These are phyloP conservation scores for Closterium sp. DNA, from an alignment of 139 green algal genomes.

Conservation along the genomic window DNA sequence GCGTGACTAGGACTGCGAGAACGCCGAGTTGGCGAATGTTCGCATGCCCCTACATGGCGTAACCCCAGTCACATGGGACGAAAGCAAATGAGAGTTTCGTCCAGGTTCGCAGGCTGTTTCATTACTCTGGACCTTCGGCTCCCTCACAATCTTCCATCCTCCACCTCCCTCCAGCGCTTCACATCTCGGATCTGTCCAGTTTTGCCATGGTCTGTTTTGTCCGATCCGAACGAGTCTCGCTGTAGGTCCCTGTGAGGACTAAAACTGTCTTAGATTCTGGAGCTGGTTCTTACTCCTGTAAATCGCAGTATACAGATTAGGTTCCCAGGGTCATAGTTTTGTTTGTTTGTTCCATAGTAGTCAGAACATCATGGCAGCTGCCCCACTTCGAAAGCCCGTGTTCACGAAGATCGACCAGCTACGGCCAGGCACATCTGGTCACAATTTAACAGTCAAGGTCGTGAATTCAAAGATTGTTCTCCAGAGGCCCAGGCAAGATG, in stretches of 20 bases:
- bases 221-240: background rate
- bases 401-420: slow-evolving; percentile 65
- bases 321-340: background rate
- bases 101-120: no score
- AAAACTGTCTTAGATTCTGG: background rate
- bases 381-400: slow-evolving; percentile 49
- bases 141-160: no score
- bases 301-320: background rate
- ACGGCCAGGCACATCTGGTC: slow-evolving; percentile 66
- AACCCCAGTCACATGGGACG: background rate
- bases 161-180: background rate
- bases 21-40: background rate
- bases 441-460: slow-evolving; percentile 78
- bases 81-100: no score
- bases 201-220: background rate
- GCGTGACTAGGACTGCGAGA: background rate
- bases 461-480: slow-evolving; percentile 71
- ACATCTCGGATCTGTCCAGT: background rate
- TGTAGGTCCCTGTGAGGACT: background rate
- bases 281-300: background rate
- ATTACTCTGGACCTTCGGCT: background rate
- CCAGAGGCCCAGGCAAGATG: slow-evolving; percentile 50
- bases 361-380: slow-evolving; percentile 3
- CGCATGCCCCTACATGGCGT: background rate
- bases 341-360: background rate